Evolutionary conservation across 371 early-diverging fungal species (phyloP).

Genomic region (Quaeritorhiza haematococci): DNA sequence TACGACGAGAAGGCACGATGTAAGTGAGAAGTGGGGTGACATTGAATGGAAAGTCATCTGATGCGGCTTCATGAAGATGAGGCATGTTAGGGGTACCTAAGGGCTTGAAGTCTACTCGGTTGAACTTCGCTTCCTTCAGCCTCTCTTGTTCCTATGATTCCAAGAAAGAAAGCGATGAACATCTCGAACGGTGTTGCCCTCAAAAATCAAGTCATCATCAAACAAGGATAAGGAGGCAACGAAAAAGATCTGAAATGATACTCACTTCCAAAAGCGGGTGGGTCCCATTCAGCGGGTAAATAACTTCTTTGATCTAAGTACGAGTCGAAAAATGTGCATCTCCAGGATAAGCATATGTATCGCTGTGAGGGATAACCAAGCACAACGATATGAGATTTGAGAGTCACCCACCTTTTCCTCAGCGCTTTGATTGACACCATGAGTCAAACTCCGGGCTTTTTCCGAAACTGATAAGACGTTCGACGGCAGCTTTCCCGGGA

Average conservation of each 20-base stretch:
- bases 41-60: background rate
- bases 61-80: background rate
- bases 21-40: too few species aligned
- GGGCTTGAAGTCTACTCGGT: slow-evolving; percentile 31
- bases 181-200: too few species aligned
- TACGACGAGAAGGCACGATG: too few species aligned
- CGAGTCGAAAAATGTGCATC: slow-evolving; percentile 6
- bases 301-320: slow-evolving; percentile 11
- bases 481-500: slow-evolving; percentile 18
- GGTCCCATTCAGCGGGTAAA: slow-evolving; percentile 9
- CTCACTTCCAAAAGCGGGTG: slow-evolving; percentile 12
- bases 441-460: slow-evolving; percentile 19
- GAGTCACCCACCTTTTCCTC: too few species aligned
- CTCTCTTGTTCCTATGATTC: slow-evolving; percentile 25
- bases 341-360: background rate
- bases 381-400: background rate
- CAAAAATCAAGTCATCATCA: too few species aligned
- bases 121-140: slow-evolving; percentile 21
- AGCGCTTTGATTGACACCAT: too few species aligned
- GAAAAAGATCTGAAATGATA: background rate
- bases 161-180: too few species aligned
- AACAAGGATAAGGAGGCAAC: too few species aligned
- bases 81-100: slow-evolving; percentile 13
- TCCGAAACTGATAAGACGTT: slow-evolving; percentile 22
- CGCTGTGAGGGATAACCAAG: background rate